Evolutionary conservation across 306 rosid species (phyloP).

Genomic region (Lathyrus oleraceus): DNA sequence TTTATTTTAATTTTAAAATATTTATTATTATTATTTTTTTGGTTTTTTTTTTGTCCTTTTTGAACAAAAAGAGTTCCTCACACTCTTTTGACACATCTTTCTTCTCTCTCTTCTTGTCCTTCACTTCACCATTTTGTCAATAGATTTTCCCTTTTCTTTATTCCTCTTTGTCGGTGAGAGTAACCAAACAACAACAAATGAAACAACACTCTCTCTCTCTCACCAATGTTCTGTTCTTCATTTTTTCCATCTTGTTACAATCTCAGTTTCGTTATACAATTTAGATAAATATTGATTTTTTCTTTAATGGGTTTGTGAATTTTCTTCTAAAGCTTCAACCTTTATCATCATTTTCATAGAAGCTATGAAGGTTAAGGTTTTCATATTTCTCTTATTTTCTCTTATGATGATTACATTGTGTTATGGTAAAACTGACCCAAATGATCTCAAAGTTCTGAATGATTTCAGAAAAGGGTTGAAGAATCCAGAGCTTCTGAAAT

Average conservation of each 20-base stretch:
- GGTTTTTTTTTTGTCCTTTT: constrained; percentile 1
- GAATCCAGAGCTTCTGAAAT: constrained; percentile 66
- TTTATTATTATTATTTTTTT: background rate
- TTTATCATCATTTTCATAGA: constrained; percentile 29
- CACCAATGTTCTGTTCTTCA: constrained; percentile 24
- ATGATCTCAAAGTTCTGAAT: constrained; percentile 63
- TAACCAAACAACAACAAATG: background rate
- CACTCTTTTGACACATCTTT: constrained; percentile 11
- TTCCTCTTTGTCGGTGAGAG: constrained; percentile 7
- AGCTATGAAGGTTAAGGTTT: constrained; percentile 11
- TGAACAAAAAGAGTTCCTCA: constrained; percentile 6
- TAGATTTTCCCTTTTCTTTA: constrained; percentile 5
- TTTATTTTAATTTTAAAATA: no score
- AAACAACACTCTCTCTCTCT: background rate
- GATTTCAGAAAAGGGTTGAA: constrained; percentile 65
- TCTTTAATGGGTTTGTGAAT: constrained; percentile 32
- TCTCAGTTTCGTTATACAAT: constrained; percentile 4
- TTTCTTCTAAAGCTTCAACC: constrained; percentile 20
- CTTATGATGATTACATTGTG: constrained; percentile 32
- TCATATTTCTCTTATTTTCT: constrained; percentile 32
- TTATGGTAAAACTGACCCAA: constrained; percentile 53
- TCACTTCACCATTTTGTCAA: constrained; percentile 30
- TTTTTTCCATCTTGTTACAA: background rate
- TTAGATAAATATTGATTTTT: constrained; percentile 6
- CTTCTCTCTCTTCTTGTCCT: background rate